phyloP scores from a whole-genome alignment of 2,329 filamentous ascomycete genomes.

The Cercospora sp. region DNA sequence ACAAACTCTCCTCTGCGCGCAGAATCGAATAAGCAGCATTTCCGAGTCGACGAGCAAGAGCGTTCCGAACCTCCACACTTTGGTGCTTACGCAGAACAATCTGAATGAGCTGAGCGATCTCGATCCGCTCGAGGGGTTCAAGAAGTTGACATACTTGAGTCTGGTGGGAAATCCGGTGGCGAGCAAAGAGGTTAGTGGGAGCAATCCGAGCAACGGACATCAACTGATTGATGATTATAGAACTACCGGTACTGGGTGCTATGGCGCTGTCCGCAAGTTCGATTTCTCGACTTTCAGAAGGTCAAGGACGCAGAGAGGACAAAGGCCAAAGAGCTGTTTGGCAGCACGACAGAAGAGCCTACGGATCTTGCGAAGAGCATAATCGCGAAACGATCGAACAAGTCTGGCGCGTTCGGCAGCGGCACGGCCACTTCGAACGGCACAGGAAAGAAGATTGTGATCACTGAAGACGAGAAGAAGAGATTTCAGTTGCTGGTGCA shows the following conservation, averaged over 20 bases:
- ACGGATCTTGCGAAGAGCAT: constrained; percentile 81
- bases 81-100: constrained; percentile 82
- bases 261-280: constrained; percentile 78
- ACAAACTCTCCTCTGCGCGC: constrained; percentile 81
- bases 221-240: constrained; percentile 48
- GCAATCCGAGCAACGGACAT: neutral
- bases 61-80: constrained; percentile 76
- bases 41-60: constrained; percentile 72
- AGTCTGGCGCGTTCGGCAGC: constrained; percentile 12
- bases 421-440: constrained; percentile 57
- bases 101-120: constrained; percentile 82
- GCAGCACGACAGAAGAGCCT: constrained; percentile 68
- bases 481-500: constrained; percentile 82
- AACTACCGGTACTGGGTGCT: constrained; percentile 91
- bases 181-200: constrained; percentile 78
- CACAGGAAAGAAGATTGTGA: constrained; percentile 41
- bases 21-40: constrained; percentile 83
- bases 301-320: constrained; percentile 83
- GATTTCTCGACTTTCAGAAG: constrained; percentile 90
- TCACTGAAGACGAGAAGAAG: constrained; percentile 86
- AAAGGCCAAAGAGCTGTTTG: constrained; percentile 78
- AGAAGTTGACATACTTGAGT: constrained; percentile 73
- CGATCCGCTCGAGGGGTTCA: constrained; percentile 71
- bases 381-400: constrained; percentile 76
- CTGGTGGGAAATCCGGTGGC: constrained; percentile 86